Evolutionary conservation across 78 protist species (phyloP).

Genomic region (Pigoraptor vietnamica): DNA sequence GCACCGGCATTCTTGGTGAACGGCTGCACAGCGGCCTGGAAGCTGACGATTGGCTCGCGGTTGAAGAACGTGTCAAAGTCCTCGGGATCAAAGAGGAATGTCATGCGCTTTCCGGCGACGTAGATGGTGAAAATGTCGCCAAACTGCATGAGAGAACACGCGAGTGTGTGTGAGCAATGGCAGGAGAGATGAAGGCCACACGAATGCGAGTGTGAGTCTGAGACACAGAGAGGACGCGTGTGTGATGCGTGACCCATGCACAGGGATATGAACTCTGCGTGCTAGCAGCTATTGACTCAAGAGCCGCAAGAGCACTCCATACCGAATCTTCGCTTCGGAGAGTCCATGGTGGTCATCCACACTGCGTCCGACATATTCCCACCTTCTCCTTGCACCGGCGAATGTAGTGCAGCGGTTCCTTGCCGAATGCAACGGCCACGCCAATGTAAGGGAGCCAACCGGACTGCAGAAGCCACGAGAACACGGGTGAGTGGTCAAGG

Average conservation of each 20-base stretch:
- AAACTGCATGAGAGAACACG: not conserved
- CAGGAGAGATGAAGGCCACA: not conserved
- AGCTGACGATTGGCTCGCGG: constrained; percentile 1
- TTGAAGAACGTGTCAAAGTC: not conserved
- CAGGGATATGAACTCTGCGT: not conserved
- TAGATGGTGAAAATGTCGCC: constrained; percentile 1
- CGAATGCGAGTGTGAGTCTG: not conserved
- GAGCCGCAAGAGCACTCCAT: no score
- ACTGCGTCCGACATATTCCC: not conserved
- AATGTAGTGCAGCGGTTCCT: not conserved
- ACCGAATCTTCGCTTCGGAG: no score
- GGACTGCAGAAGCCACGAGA: no score
- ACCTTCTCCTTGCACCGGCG: not conserved
- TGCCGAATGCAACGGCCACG: not conserved
- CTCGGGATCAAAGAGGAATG: not conserved
- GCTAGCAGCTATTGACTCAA: not conserved
- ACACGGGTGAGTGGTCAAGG: no score
- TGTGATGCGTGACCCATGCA: no score
- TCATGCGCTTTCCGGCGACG: constrained; percentile 10
- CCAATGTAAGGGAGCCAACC: not conserved
- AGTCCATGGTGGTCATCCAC: not conserved
- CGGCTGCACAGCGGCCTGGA: constrained; percentile 2
- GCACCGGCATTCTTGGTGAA: not conserved
- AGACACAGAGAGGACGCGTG: not conserved
- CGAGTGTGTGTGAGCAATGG: not conserved